Base-by-base conservation (phyloP, 805 yeast genomes). In the Candida dajiaensis region DNA sequence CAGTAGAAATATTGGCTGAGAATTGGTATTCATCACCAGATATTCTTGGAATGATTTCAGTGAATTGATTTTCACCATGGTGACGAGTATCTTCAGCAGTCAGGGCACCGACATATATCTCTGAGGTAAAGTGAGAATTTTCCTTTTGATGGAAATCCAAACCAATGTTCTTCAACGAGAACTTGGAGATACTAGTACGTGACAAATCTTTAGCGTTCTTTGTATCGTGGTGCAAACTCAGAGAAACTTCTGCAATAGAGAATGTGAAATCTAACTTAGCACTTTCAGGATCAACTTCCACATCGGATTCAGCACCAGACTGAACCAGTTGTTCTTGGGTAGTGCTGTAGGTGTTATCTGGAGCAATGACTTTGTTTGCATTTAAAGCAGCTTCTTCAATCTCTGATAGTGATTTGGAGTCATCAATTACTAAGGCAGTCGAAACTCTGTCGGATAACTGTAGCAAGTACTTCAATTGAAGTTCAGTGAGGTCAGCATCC, bases 21-120 rank as follows among this genome's bases (percentile, higher is more conserved):
- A 94, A 82, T 59, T 94, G 98, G 54, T 85, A 71, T 20, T 80
- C 79, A 2, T 76, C 80, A 31, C 80, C 76, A 9, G 72, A 66
- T 3, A 77, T 73, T 22, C 78, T 77, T 1, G 98, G 97, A 38
- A 94, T 81, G 28, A 94, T 80, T 50, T 90, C 85, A 0, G 85
- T 76, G 66, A 88, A 92, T 54, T 78, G 79, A 67, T 85, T 92
- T 26, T 74, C 79, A 19, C 76, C 76, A 7, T 68, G 67, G 21
- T 65, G 63, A 53, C 98, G 73, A 4, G 81, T 77, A 65, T 94
- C 99, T 45, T 77, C 79, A 3, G 90, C 85, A 2, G 83, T 78
- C 55, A 94, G 84, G 0, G 97, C 80, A 38, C 80, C 76, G 25
- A 89, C 72, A 46, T 77, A 78, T 9, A 89, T 56, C 44, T 81